Base-by-base conservation (phyloP, 2,329 filamentous ascomycete genomes). In the Fusarium protoensiforme region DNA sequence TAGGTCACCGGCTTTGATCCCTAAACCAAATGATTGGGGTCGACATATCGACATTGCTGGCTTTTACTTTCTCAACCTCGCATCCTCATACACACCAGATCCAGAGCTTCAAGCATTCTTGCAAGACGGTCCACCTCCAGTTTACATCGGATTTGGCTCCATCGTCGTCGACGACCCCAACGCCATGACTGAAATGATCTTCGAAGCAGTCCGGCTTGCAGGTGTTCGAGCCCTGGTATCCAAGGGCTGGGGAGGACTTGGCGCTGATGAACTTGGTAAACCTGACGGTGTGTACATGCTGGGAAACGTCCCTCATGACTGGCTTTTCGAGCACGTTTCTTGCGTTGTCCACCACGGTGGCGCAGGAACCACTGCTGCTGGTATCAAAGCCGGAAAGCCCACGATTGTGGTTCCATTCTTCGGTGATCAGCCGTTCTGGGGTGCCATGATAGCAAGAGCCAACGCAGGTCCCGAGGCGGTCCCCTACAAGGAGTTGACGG, bases 341-440 rank as follows among this genome's bases (percentile, higher is more conserved):
- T 92, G 91, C 48, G 94, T 97, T 2, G 92, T 96, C 7, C 95
- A 97, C 78, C 94, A 97, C 72, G 95, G 94, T 24, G 94, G 95
- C 66, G 94, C 94, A 10, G 94, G 94, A 20, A 98, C 94, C 4
- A 97, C 94, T 2, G 94, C 94, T 1, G 93, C 94, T 1, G 94
- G 94, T n/a, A 93, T 97, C 69, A 89, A 92, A 20, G 89, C 91
- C 2, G 94, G 94, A 27, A 91, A 91, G 62, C 94, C 94, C 2
- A 97, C 94, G 0, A 89, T 96, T 2, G 88, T 97, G 4, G 91
- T 97, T 0, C 94, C 94, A 0, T 97, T 97, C 84, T 97, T 95
- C 78, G 93, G 93, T 2, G 93, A 96, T 75, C 93, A 96, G 80
- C 92, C 92, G 1, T 96, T 95, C 78, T 95, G 93, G 93, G 93